Base-by-base conservation (phyloP, 73 alveolate species). In the Paramecium pentaurelia region DNA sequence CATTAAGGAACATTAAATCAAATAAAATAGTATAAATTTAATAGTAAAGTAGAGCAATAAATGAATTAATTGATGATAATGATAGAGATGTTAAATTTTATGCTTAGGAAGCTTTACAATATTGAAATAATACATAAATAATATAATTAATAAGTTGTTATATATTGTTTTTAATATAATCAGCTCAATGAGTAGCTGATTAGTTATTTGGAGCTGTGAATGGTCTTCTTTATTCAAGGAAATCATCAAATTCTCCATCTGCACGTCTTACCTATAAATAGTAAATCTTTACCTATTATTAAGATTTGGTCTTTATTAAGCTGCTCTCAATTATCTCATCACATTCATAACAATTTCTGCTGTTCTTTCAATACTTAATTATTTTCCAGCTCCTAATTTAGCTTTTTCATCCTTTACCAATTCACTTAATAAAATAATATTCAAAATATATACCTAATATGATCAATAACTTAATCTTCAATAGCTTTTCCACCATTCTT, bases 31-130 rank as follows among this genome's bases (percentile, higher is more conserved):
- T 89, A 89, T 71, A 27, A 9, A 60, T 45, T 22, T 11, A 25
- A 30, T 34, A 42, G 7, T 64, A 70, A 54, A 5, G 12, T 73
- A 88, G 94, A 64, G 60, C 77, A 25, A 42, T 93, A 22, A 44
- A 85, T 36, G 97, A 93, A 37, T 38, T 96, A 75, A 59, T 86
- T 12, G 86, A 88, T 30, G 99, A 97, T 71, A 40, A 96, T 10
- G 99, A 97, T 71, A 95, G 92, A 58, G 99, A 97, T 90, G 99
- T 97, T 25, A 93, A 92, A 45, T 96, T 95, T 86, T 97, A 83
- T 80, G 98, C 99, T 20, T 58, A 91, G 28, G 98, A 92, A 34
- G 98, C 99, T 22, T 94, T 95, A 51, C 90, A 85, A 88, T 93
- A 88, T 83, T 92, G 91, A 80, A 45, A 27, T 12, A 11, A 64